These are phyloP conservation scores for Umbilicus rupestris DNA, from an alignment of 164 flowering plant genomes.

Conservation along the genomic window DNA sequence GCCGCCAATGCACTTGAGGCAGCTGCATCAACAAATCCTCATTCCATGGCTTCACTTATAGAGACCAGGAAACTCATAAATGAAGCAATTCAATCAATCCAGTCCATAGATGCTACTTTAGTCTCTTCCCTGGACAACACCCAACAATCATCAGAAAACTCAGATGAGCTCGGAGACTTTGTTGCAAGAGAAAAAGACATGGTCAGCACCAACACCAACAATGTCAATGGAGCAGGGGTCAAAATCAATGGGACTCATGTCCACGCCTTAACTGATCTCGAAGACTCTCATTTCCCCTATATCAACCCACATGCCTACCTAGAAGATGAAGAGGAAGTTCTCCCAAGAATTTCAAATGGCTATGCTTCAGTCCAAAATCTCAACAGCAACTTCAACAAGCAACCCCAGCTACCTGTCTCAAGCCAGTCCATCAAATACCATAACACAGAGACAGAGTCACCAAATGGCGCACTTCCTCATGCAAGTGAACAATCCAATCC, in stretches of 20 bases:
- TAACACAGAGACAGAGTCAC: neutral
- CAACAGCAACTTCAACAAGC: neutral
- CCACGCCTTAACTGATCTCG: neutral
- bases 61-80: conserved; percentile 82
- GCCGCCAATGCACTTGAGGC: conserved; percentile 82
- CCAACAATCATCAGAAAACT: conserved; percentile 10
- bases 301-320: neutral
- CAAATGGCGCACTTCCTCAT: neutral
- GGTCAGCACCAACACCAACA: neutral
- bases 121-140: conserved; percentile 10
- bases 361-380: neutral
- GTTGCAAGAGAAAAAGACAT: neutral
- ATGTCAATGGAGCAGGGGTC: neutral
- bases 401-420: neutral
- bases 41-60: conserved; percentile 67
- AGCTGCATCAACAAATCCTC: conserved; percentile 60
- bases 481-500: neutral
- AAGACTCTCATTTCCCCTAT: neutral
- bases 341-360: neutral
- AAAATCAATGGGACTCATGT: conserved; percentile 4
- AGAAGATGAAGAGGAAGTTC: neutral
- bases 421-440: neutral
- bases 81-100: conserved; percentile 62
- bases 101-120: conserved; percentile 35
- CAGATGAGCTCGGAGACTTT: neutral